phyloP scores from a whole-genome alignment of 1,284 basidiomycete genomes.

The Microbotryomycetes sp. region DNA sequence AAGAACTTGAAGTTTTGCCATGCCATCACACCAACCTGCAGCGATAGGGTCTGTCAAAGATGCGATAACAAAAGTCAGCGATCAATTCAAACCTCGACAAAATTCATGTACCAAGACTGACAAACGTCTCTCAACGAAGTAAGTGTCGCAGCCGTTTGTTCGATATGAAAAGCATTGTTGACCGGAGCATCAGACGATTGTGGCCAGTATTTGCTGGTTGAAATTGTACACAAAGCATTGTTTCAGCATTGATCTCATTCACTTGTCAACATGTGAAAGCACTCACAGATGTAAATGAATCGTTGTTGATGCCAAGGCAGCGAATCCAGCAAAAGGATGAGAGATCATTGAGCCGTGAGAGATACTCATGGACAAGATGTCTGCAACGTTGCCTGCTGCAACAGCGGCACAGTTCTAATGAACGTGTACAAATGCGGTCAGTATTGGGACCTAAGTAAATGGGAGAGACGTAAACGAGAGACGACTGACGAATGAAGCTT shows the following conservation, averaged over 20 bases:
- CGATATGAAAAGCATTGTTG: conserved; percentile 13
- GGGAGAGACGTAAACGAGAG: no score
- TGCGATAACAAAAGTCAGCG: not conserved
- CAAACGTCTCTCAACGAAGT: conserved; percentile 19
- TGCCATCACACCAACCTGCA: conserved; percentile 27
- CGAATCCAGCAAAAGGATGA: conserved; percentile 32
- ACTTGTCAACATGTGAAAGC: not conserved
- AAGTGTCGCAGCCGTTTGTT: conserved; percentile 21
- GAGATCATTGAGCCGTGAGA: conserved; percentile 28
- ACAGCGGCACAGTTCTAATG: not conserved
- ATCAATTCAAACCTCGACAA: not conserved
- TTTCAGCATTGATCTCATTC: not conserved
- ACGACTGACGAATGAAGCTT: conserved; percentile 19
- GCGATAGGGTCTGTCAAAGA: conserved; percentile 24
- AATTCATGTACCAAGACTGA: not conserved
- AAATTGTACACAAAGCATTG: not conserved
- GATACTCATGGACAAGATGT: conserved; percentile 10
- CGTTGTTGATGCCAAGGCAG: conserved; percentile 27
- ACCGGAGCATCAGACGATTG: conserved; percentile 8
- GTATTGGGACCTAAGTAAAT: no score
- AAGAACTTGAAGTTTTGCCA: conserved; percentile 16
- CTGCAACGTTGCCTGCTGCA: not conserved
- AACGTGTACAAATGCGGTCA: no score
- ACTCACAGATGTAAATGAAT: conserved; percentile 30
- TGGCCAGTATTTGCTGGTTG: conserved; percentile 25